Evolutionary conservation across 768 basidiomycete genomes (phyloP).

Genomic region (Trichaptum fuscoviolaceum): DNA sequence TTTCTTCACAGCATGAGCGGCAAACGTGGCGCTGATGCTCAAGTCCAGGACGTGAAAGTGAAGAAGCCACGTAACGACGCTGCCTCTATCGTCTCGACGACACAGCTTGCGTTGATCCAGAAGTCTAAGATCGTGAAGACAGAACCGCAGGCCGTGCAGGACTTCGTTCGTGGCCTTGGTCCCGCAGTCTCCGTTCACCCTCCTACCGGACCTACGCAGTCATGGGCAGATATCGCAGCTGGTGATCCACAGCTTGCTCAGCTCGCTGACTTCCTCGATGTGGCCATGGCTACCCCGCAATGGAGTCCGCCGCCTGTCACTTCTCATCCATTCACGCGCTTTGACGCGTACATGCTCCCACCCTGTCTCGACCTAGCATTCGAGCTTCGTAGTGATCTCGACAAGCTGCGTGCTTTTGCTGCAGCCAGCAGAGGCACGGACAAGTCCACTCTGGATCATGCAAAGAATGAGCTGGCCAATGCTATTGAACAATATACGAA

Average conservation of each 20-base stretch:
- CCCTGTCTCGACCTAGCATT: not conserved
- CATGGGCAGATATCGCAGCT: not conserved
- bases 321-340: not conserved
- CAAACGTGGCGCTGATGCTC: not conserved
- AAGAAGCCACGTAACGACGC: not conserved
- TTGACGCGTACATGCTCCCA: not conserved
- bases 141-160: not conserved
- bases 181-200: too few relatives aligned
- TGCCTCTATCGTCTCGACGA: not conserved
- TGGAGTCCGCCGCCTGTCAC: not conserved
- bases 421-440: not conserved
- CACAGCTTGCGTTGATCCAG: not conserved
- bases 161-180: not conserved
- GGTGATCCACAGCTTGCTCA: not conserved
- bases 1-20: not conserved
- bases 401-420: not conserved
- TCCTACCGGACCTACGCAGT: not conserved
- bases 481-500: not conserved
- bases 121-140: not conserved
- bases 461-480: not conserved
- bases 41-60: not conserved
- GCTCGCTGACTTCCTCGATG: not conserved
- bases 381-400: not conserved
- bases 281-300: not conserved
- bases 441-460: not conserved